Evolutionary conservation across 129 eudicot genomes (phyloP).

Genomic region (Centella asiatica): DNA sequence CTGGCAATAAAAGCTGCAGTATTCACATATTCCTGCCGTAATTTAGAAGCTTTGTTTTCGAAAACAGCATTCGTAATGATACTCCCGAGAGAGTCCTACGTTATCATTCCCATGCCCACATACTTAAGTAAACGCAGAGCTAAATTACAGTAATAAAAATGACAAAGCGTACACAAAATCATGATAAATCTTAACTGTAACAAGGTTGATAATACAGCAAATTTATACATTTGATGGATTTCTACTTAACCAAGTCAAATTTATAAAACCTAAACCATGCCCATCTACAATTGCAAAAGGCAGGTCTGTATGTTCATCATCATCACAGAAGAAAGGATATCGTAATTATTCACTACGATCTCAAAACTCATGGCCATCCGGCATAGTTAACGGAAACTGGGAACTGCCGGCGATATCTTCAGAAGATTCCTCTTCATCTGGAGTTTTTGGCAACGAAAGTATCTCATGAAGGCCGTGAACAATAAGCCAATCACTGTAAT

Average conservation of each 20-base stretch:
- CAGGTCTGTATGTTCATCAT: background rate
- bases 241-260: background rate
- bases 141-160: background rate
- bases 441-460: slow-evolving; percentile 12
- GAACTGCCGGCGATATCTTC: background rate
- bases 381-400: background rate
- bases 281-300: background rate
- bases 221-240: background rate
- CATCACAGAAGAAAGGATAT: background rate
- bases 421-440: background rate
- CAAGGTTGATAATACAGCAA: background rate
- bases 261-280: background rate
- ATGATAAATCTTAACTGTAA: background rate
- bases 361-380: background rate
- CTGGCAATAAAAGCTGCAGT: too few species aligned
- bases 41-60: too few species aligned
- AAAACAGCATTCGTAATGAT: too few species aligned
- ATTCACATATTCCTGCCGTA: too few species aligned
- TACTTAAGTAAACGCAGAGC: background rate
- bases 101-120: background rate
- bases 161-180: background rate
- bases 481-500: slow-evolving; percentile 52
- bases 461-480: slow-evolving; percentile 45
- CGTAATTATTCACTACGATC: background rate
- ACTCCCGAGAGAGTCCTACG: too few species aligned